Evolutionary conservation across 805 yeast genomes (phyloP).

Genomic region (Candida taoyuanica): DNA sequence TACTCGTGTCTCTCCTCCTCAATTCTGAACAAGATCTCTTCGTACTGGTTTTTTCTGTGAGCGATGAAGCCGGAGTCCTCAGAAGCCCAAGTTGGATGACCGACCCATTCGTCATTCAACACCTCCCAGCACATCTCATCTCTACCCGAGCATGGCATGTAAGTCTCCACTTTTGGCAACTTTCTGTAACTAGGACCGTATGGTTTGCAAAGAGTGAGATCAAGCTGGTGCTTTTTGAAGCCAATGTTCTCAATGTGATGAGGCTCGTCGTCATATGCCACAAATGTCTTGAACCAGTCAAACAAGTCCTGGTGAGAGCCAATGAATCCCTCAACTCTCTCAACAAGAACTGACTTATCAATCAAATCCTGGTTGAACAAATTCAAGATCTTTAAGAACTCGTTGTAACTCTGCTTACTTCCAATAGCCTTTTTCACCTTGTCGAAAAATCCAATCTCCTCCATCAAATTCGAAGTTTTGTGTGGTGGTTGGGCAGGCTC

Average conservation of each 20-base stretch:
- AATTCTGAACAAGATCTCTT: conserved; percentile 88
- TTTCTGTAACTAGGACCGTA: conserved; percentile 94
- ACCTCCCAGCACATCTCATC: conserved; percentile 99
- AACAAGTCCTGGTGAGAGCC: conserved; percentile 77
- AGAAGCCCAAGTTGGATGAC: conserved; percentile 99
- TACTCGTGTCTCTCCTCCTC: conserved; percentile 98
- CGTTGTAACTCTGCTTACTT: conserved; percentile 85
- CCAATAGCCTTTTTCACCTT: conserved; percentile 85
- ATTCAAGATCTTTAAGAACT: conserved; percentile 83
- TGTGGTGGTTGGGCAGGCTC: conserved; percentile 67
- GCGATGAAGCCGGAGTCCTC: conserved; percentile 98
- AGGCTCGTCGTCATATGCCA: conserved; percentile 83
- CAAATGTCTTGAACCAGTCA: conserved; percentile 89
- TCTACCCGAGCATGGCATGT: conserved; percentile 96
- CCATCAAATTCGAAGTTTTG: conserved; percentile 59
- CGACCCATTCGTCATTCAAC: conserved; percentile 97
- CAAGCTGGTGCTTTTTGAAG: conserved; percentile 87
- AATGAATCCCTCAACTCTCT: conserved; percentile 77
- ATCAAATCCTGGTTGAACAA: conserved; percentile 87
- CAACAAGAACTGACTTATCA: conserved; percentile 76
- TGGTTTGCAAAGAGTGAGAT: conserved; percentile 84
- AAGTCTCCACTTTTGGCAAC: conserved; percentile 88
- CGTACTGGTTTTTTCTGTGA: conserved; percentile 97
- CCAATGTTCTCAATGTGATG: conserved; percentile 80
- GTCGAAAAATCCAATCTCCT: conserved; percentile 88